Conservation (phyloP, 129 eudicot species). For the sunflower (Helianthus annuus) region DNA sequence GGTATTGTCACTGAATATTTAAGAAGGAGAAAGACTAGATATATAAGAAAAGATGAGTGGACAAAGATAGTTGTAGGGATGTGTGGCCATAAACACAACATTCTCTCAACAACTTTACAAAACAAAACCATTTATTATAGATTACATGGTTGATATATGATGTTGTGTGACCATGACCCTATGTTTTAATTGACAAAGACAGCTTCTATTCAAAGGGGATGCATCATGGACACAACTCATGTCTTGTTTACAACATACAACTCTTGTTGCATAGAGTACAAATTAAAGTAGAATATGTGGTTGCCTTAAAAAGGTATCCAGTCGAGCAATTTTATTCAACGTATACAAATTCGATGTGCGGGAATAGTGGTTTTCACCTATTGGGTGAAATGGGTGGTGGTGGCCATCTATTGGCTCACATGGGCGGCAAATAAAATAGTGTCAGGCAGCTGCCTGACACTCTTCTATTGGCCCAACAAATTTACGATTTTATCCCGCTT, state of each 20-base stretch:
- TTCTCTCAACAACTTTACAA: slow-evolving; percentile 31
- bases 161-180: slow-evolving; percentile 23
- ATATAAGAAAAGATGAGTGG: slow-evolving; percentile 21
- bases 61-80: slow-evolving; percentile 22
- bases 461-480: no score
- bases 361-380: no score
- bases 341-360: no score
- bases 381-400: no score
- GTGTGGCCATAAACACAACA: slow-evolving; percentile 38
- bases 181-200: slow-evolving; percentile 5
- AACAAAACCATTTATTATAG: slow-evolving; percentile 19
- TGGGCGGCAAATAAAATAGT: no score
- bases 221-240: slow-evolving; percentile 1
- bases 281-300: neutral
- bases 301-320: neutral
- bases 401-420: no score
- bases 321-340: no score
- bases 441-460: no score
- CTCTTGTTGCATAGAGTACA: slow-evolving; percentile 4
- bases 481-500: no score
- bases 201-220: slow-evolving; percentile 21
- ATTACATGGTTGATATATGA: slow-evolving; percentile 32
- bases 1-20: neutral
- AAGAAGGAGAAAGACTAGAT: neutral
- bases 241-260: slow-evolving; percentile 1